Percentiles rank a stretch among this genome's conserved stretches.
Evolutionary conservation across 441 rosid genomes (phyloP).

Genomic region (Breynia disticha): DNA sequence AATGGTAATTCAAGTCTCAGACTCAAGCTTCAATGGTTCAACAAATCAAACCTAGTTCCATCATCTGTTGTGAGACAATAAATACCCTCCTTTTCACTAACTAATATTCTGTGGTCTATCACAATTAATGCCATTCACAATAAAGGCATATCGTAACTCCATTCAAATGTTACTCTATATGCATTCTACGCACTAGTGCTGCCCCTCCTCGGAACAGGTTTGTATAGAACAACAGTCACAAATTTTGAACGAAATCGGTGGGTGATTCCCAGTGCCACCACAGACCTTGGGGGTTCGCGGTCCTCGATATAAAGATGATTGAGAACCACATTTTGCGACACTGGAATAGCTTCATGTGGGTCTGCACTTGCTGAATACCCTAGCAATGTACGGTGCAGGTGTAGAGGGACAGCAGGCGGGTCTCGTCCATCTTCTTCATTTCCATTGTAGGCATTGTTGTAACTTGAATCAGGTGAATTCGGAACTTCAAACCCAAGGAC

Average conservation of each 20-base stretch:
- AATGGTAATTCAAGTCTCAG: too few species aligned
- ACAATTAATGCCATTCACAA: constrained; percentile 14
- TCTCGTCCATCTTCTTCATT: constrained; percentile 82
- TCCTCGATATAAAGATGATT: constrained; percentile 90
- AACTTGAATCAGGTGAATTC: constrained; percentile 80
- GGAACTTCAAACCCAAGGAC: constrained; percentile 87
- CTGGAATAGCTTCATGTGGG: constrained; percentile 32
- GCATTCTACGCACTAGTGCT: constrained; percentile 36
- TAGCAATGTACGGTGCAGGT: constrained; percentile 57
- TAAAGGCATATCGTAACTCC: constrained; percentile 12
- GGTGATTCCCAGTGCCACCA: constrained; percentile 85
- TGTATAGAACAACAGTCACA: constrained; percentile 88
- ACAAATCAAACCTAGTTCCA: too few species aligned
- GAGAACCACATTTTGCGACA: constrained; percentile 54
- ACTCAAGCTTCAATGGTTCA: too few species aligned
- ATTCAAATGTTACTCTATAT: constrained; percentile 12
- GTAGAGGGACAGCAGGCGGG: constrained; percentile 74
- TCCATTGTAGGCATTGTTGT: constrained; percentile 53
- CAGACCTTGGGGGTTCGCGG: constrained; percentile 70
- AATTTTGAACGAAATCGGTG: constrained; percentile 79
- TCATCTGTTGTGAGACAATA: too few species aligned
- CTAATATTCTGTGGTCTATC: not conserved
- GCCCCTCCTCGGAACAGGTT: constrained; percentile 80
- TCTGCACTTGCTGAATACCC: constrained; percentile 46
- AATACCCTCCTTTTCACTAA: too few species aligned